A percentile compares a stretch with the other conserved stretches of the same genome.
phyloP scores from a whole-genome alignment of 805 yeast genomes.

The Yarrowia osloensis region DNA sequence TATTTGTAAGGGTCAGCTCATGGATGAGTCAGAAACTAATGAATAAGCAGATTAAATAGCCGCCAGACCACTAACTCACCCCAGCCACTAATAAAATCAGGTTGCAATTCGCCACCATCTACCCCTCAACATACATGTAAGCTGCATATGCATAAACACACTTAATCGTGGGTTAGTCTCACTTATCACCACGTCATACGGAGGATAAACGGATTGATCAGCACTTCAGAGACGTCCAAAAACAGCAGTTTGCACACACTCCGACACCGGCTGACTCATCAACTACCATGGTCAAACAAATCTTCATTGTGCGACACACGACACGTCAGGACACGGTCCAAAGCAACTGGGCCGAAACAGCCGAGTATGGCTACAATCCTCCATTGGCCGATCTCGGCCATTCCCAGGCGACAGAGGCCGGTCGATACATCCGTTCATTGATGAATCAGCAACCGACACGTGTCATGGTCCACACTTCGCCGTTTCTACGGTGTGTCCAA shows the following conservation, averaged over 20 bases:
- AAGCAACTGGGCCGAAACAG: conserved; percentile 40
- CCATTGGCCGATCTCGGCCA: conserved; percentile 42
- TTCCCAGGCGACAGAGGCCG: conserved; percentile 40
- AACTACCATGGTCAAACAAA: conserved; percentile 31
- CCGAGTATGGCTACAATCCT: conserved; percentile 46
- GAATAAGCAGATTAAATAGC: too few species aligned
- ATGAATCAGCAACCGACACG: conserved; percentile 26
- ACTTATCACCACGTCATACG: neutral
- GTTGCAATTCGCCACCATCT: neutral
- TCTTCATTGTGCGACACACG: conserved; percentile 44
- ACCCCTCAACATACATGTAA: neutral
- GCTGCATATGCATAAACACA: neutral
- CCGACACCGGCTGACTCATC: neutral
- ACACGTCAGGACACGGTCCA: conserved; percentile 42
- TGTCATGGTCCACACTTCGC: conserved; percentile 41
- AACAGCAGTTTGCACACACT: neutral
- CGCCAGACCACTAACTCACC: too few species aligned
- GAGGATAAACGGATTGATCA: neutral
- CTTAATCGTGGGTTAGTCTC: neutral
- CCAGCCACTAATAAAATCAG: too few species aligned
- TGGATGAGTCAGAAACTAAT: neutral
- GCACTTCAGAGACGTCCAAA: neutral
- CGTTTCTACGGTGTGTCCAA: conserved; percentile 45
- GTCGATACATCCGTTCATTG: conserved; percentile 32
- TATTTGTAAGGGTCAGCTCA: too few species aligned